phyloP scores from a whole-genome alignment of 164 flowering plant genomes.

The Vitis rupestris region DNA sequence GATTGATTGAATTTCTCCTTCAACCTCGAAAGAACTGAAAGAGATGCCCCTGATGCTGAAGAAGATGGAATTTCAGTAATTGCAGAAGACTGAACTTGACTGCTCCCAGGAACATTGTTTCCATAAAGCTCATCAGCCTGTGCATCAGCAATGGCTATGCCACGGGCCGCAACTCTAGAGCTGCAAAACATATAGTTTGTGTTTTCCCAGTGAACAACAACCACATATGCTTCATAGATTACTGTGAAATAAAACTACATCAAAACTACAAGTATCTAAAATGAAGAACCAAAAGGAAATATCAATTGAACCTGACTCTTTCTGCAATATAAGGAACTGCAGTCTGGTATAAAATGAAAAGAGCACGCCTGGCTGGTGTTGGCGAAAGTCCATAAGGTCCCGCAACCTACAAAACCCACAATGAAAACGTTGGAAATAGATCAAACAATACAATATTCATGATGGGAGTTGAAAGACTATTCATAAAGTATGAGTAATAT shows the following conservation, averaged over 20 bases:
- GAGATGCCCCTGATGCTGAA: conserved; percentile 31
- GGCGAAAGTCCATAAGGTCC: conserved; percentile 85
- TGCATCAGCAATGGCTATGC: conserved; percentile 64
- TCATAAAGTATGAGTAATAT: too few relatives aligned
- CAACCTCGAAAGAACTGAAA: conserved; percentile 49
- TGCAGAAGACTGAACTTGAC: conserved; percentile 34
- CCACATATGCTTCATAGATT: too few relatives aligned
- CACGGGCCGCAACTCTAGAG: conserved; percentile 81
- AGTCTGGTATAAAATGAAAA: conserved; percentile 84
- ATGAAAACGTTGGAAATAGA: not conserved
- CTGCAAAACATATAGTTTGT: conserved; percentile 36
- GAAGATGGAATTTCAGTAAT: conserved; percentile 32
- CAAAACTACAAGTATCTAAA: not conserved
- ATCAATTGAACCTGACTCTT: conserved; percentile 62
- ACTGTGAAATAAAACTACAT: not conserved
- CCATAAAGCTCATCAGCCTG: conserved; percentile 51
- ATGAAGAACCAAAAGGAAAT: not conserved
- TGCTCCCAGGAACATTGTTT: conserved; percentile 18
- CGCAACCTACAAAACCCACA: conserved; percentile 56
- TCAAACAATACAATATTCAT: not conserved
- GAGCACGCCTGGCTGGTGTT: conserved; percentile 92
- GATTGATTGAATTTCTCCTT: conserved; percentile 44
- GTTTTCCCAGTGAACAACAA: not conserved
- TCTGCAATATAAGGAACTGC: conserved; percentile 98
- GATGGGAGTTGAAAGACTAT: too few relatives aligned